phyloP scores from a whole-genome alignment of 208 protist genomes.

The Naegleria fowleri region DNA sequence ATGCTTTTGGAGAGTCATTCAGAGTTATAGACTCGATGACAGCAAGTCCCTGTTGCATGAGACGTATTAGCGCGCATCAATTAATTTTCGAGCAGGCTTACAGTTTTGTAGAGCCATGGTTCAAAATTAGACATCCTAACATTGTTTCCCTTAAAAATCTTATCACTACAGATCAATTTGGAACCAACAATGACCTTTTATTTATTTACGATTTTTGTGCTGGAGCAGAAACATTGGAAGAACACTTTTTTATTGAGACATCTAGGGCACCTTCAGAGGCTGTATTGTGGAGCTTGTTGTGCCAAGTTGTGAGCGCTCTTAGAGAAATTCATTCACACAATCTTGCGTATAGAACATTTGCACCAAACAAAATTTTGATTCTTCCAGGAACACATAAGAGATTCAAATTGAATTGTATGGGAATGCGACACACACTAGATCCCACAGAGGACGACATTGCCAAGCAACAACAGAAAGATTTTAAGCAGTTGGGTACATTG shows the following conservation, averaged over 20 bases:
- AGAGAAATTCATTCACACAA: neutral
- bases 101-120: neutral
- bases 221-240: slow-evolving; percentile 1
- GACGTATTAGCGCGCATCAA: neutral
- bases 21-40: neutral
- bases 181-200: neutral
- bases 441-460: neutral
- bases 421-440: neutral
- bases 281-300: neutral
- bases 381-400: neutral
- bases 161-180: neutral
- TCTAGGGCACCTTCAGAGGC: neutral
- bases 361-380: neutral
- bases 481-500: slow-evolving; percentile 6
- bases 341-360: neutral
- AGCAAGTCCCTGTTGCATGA: neutral
- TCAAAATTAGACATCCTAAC: neutral
- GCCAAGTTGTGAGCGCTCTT: neutral
- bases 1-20: neutral
- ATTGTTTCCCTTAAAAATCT: neutral
- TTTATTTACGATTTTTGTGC: neutral
- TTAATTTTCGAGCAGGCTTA: too few species aligned
- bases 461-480: neutral
- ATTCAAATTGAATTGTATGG: slow-evolving; percentile 16
- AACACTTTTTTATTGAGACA: neutral